These are phyloP conservation scores for Agrostemma githago DNA, from an alignment of 148 eudicot species.

Conservation along the genomic window DNA sequence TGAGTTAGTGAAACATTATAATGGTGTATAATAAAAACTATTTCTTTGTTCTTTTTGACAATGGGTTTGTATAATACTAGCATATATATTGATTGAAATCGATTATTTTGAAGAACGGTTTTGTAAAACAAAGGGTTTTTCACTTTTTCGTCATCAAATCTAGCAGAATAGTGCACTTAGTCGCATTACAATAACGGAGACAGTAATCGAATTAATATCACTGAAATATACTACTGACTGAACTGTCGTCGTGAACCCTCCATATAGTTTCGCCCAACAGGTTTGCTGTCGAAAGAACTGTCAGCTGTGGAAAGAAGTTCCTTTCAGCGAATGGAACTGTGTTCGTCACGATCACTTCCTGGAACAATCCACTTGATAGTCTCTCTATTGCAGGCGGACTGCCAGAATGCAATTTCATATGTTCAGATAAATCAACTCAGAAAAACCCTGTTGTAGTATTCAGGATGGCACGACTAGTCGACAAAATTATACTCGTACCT, in stretches of 20 bases:
- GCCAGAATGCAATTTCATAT: slow-evolving; percentile 11
- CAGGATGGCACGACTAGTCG: neutral
- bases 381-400: slow-evolving; percentile 91
- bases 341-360: slow-evolving; percentile 88
- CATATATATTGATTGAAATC: no score
- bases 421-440: neutral
- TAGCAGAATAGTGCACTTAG: no score
- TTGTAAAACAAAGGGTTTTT: no score
- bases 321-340: slow-evolving; percentile 73
- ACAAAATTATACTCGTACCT: slow-evolving; percentile 45
- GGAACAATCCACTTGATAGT: slow-evolving; percentile 76
- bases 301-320: slow-evolving; percentile 80
- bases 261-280: slow-evolving; percentile 86
- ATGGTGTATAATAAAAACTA: slow-evolving; percentile 14
- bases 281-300: slow-evolving; percentile 84
- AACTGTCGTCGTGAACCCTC: slow-evolving; percentile 79
- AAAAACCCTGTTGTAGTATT: neutral
- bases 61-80: no score
- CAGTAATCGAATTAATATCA: slow-evolving; percentile 5
- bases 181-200: neutral
- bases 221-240: slow-evolving; percentile 51
- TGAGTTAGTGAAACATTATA: slow-evolving; percentile 14
- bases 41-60: slow-evolving; percentile 5
- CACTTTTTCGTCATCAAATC: no score
- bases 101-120: no score